Conservation (phyloP, 208 protist genomes). For the Trypanosoma vivax region DNA sequence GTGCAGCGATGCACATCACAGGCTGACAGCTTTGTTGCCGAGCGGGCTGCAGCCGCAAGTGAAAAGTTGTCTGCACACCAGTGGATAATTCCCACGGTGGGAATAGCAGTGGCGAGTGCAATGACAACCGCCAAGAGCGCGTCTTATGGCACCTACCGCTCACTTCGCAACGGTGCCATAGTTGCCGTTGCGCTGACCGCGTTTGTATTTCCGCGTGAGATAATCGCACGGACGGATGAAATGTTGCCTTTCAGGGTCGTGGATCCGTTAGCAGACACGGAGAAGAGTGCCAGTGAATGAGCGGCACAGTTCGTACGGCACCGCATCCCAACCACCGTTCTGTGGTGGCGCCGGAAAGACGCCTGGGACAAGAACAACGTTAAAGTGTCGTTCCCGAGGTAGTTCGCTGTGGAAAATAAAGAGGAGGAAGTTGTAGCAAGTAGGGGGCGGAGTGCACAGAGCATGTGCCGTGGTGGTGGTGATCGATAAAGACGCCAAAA, state of each 20-base stretch:
- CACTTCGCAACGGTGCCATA: conserved; percentile 54
- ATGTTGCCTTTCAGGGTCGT: conserved; percentile 31
- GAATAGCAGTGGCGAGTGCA: conserved; percentile 28
- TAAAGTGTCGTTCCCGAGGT: no score
- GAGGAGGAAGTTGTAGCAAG: no score
- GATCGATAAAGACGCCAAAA: no score
- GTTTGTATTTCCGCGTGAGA: conserved; percentile 60
- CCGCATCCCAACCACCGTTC: no score
- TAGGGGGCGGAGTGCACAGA: no score
- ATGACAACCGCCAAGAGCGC: conserved; percentile 56
- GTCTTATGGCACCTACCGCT: conserved; percentile 43
- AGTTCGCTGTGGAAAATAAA: no score
- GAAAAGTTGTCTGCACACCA: conserved; percentile 25
- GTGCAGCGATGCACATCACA: conserved; percentile 32
- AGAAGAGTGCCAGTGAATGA: conserved; percentile 4
- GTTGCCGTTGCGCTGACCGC: conserved; percentile 28
- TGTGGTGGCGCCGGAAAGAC: no score
- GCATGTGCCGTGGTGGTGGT: no score
- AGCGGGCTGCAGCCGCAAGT: conserved; percentile 24
- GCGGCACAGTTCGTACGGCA: neutral
- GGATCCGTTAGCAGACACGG: neutral
- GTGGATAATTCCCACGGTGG: conserved; percentile 59
- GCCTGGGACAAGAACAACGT: no score
- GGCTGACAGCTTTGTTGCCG: conserved; percentile 43
- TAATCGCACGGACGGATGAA: conserved; percentile 26